These are phyloP conservation scores for Penicillium steckii DNA, from an alignment of 495 filamentous ascomycete genomes.

Conservation along the genomic window DNA sequence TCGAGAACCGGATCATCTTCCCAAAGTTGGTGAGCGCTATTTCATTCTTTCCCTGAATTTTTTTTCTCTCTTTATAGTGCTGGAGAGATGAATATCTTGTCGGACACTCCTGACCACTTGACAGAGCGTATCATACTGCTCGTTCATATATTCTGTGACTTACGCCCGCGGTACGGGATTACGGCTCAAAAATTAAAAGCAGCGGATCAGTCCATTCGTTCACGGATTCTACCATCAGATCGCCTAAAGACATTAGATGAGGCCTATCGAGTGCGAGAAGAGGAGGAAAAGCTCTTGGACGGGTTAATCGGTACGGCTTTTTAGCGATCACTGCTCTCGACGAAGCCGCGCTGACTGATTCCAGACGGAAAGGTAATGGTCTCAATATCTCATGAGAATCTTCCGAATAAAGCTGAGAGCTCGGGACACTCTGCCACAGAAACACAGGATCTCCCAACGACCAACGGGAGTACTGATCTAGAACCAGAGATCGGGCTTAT, in stretches of 20 bases:
- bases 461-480: no score
- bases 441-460: no score
- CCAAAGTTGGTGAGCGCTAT: conserved; percentile 60
- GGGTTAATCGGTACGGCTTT: conserved; percentile 50
- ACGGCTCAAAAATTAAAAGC: conserved; percentile 36
- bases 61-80: no score
- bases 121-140: conserved; percentile 62
- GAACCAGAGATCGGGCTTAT: no score
- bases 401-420: conserved; percentile 30
- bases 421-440: no score
- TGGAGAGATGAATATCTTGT: no score
- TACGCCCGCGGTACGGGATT: conserved; percentile 37
- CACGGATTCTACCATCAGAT: conserved; percentile 37
- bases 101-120: no score
- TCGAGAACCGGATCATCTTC: conserved; percentile 77
- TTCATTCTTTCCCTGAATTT: background rate
- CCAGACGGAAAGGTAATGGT: conserved; percentile 23
- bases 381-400: conserved; percentile 33
- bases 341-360: background rate
- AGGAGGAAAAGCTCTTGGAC: conserved; percentile 58
- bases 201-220: conserved; percentile 43
- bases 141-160: conserved; percentile 55
- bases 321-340: background rate
- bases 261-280: conserved; percentile 61
- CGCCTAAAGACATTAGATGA: conserved; percentile 54